Base-by-base conservation (phyloP, 352 stramenopile genomes). In the Sclerospora graminicola region DNA sequence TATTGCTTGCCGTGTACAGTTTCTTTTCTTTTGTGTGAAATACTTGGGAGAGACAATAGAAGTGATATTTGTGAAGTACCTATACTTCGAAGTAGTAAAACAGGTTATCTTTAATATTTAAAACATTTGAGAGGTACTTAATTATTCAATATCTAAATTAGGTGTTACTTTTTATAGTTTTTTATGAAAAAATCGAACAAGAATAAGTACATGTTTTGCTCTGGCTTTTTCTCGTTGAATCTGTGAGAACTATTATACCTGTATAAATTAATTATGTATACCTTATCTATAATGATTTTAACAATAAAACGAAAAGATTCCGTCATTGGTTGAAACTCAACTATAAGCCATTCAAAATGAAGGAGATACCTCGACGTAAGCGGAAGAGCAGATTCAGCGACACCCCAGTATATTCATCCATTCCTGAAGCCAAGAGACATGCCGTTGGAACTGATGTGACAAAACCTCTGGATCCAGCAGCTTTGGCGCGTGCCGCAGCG, bases 371-470 rank as follows among this genome's bases (percentile, higher is more conserved):
- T 48, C 59, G 60, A 19, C 77, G 77, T 38, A 92, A 89, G 66
- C 77, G 77, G 50, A 84, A 84, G 66, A 87, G 75, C 62, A 70
- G 80, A 29, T 92, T 92, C 53, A 89, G 77, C 57, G 80, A 92
- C 41, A 62, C 63, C 5, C 60, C 66, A 26, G 48, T 40, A 20
- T 33, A 48, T 13, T 8, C 53, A 18, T 9, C 50, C 24, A 28
- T 57, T 8, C 61, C 45, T 37, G 34, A 41, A 44, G 21, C 42
- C 30, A 65, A 63, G 23, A 21, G 40, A 15, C 16, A 35, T 4
- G 42, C 59, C 10, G 30, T 47, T 4, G 34, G 41, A 0, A 28
- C 28, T n/a, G 45, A 15, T 4, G 21, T 30, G 4, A 1, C 48
- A 1, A 8, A 42, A 2, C 18, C n/a, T 4, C 4, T 75, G 7